These are phyloP conservation scores for Streptanthus diversifolius DNA, from an alignment of 345 rosid genomes.

Conservation along the genomic window DNA sequence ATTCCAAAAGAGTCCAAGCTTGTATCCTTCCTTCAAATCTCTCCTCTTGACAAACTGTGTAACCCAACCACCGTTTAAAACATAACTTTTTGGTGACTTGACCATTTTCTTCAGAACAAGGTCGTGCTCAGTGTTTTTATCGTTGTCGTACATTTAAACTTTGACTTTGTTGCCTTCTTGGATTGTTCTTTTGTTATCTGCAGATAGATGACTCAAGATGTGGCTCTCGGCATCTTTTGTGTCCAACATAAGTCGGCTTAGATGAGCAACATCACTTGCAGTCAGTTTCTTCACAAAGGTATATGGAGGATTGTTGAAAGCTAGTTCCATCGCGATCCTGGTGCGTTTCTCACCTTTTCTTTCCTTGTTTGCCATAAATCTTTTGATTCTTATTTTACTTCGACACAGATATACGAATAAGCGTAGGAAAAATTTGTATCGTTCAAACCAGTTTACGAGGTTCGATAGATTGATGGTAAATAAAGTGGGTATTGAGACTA, in stretches of 20 bases:
- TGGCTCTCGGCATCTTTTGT: neutral
- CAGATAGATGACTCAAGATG: neutral
- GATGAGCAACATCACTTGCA: too few species aligned
- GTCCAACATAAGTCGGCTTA: neutral
- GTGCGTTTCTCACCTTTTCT: too few species aligned
- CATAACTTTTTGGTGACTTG: neutral
- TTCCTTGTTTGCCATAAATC: too few species aligned
- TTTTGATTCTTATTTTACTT: too few species aligned
- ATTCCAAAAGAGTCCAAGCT: slow-evolving; percentile 8
- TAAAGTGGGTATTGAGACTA: too few species aligned
- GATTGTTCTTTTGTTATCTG: neutral
- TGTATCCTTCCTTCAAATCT: neutral
- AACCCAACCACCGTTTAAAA: slow-evolving; percentile 6
- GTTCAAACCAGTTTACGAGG: too few species aligned
- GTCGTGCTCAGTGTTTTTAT: neutral
- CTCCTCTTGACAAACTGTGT: neutral
- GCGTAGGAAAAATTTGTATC: too few species aligned
- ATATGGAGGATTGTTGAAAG: too few species aligned
- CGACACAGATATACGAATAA: too few species aligned
- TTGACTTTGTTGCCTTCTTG: neutral
- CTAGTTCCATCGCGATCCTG: too few species aligned
- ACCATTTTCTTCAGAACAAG: neutral
- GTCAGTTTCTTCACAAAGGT: too few species aligned
- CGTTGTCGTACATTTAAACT: neutral
- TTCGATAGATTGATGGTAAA: too few species aligned